Evolutionary conservation across 805 yeast species (phyloP), one percentile per base, ranked within the genome.

Genomic region (Sugiyamaella lignohabitans): DNA sequence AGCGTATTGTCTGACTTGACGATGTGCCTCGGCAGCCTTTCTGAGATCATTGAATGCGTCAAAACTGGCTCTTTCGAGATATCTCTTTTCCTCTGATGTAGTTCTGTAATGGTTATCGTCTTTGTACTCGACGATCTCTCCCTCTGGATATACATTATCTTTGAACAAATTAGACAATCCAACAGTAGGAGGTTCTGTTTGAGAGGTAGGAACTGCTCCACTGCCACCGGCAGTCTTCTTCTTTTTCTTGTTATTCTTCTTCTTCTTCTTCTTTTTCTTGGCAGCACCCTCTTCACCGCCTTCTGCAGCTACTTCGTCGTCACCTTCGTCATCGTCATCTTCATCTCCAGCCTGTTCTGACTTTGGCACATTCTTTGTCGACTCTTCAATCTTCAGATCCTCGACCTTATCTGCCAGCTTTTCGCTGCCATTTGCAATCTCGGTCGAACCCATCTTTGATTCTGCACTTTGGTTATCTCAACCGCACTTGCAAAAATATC

Each of bases 11-110:
- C 98, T 78, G 8, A 86, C 97, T 58, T 95, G 75, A 54, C 98
- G 78, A 64, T 93, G 99, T 44, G 89, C 83, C 64, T 93, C 99
- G 1, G 98, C 96, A 47, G 89, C 98, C 61, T 87, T 87, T 60
- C 99, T 79, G 68, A 88, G 81, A 52, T 89, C 96, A 53, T 88
- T 82, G 84, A 94, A 86, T 45, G 71, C 74, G 47, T 73, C 73
- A 43, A 69, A 65, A 54, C 73, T 71, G 56, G 72, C 74, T 49
- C 86, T 75, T 56, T 85, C 93, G 56, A 81, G 65, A 56, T 86
- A 82, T 54, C 96, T 73, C 64, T 80, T 77, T 62, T 93, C 98
- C 60, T 87, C 97, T 54, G 80, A 81, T 0, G 96, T 87, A 21
- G 85, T 77, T 53, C 98, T 76, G 60, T 78, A 77, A 45, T 78